Evolutionary conservation across 768 basidiomycete genomes (phyloP).

Genomic region (Termitomyces heimii): DNA sequence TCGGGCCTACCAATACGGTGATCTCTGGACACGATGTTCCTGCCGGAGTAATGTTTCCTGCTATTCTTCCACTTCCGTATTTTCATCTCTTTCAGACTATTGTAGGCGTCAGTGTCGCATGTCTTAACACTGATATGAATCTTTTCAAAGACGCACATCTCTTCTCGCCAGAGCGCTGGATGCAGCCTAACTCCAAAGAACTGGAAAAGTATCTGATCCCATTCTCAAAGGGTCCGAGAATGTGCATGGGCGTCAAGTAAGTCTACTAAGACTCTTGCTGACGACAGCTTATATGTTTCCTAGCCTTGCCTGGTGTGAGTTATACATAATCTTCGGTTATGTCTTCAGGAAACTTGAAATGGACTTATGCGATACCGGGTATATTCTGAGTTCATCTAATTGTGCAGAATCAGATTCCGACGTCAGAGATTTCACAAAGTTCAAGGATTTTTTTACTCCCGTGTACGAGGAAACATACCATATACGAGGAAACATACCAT

Average conservation of each 20-base stretch:
- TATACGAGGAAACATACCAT: constrained; percentile 19
- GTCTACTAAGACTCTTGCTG: constrained; percentile 1
- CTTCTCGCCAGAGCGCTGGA: constrained; percentile 40
- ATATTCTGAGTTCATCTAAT: neutral
- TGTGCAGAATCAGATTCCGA: neutral
- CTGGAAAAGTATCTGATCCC: constrained; percentile 33
- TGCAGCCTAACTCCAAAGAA: constrained; percentile 21
- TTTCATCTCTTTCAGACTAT: constrained; percentile 23
- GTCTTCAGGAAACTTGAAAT: constrained; percentile 34
- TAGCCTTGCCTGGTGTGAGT: constrained; percentile 38
- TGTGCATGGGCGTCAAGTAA: constrained; percentile 40
- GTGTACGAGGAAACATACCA: constrained; percentile 23
- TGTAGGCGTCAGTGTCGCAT: constrained; percentile 32
- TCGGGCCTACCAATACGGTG: constrained; percentile 25
- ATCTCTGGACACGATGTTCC: constrained; percentile 32
- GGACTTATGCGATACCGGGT: constrained; percentile 26
- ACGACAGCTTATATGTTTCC: neutral
- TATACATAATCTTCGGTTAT: constrained; percentile 33
- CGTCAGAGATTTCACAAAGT: constrained; percentile 25
- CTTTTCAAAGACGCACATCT: constrained; percentile 30
- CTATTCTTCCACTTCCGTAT: neutral
- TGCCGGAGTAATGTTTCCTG: constrained; percentile 22
- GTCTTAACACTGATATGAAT: constrained; percentile 30
- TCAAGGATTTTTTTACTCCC: constrained; percentile 30
- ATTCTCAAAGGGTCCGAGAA: constrained; percentile 40